Conservation (phyloP, 1,284 basidiomycete genomes). For the Pseudozyma pruni region DNA sequence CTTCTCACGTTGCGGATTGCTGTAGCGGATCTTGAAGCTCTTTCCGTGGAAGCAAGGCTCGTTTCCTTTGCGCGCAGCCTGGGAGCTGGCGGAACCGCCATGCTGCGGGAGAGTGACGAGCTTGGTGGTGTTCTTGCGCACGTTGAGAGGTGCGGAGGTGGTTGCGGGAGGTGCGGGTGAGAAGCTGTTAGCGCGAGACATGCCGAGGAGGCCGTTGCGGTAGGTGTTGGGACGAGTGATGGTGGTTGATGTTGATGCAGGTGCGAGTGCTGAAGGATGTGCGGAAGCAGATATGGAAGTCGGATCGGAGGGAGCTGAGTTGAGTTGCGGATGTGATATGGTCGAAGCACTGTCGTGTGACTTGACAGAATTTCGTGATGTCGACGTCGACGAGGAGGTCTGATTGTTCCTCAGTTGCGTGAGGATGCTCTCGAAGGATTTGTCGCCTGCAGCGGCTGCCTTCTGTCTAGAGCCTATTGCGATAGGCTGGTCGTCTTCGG, state of each 20-base stretch:
- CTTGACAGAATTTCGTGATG: not conserved
- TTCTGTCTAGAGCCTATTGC: slow-evolving; percentile 41
- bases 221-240: slow-evolving; percentile 2
- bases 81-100: slow-evolving; percentile 4
- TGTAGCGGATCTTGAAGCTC: slow-evolving; percentile 33
- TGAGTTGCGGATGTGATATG: not conserved
- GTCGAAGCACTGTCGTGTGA: not conserved
- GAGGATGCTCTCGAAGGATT: slow-evolving; percentile 43
- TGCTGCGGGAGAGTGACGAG: slow-evolving; percentile 20
- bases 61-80: not conserved
- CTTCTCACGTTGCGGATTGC: slow-evolving; percentile 21
- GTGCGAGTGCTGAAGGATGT: not conserved
- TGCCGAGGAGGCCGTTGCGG: slow-evolving; percentile 33
- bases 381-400: slow-evolving; percentile 1
- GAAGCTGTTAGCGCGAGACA: slow-evolving; percentile 50
- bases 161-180: slow-evolving; percentile 23
- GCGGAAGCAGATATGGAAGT: slow-evolving; percentile 3
- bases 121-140: slow-evolving; percentile 20
- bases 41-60: slow-evolving; percentile 15
- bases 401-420: slow-evolving; percentile 31
- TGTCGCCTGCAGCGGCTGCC: slow-evolving; percentile 42
- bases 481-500: slow-evolving; percentile 36
- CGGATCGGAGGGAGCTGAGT: not conserved
- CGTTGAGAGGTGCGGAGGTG: slow-evolving; percentile 4
- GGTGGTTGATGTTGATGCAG: slow-evolving; percentile 13